Evolutionary conservation across 495 filamentous ascomycete genomes (phyloP).

Genomic region (Podospora bellae-mahoneyi): DNA sequence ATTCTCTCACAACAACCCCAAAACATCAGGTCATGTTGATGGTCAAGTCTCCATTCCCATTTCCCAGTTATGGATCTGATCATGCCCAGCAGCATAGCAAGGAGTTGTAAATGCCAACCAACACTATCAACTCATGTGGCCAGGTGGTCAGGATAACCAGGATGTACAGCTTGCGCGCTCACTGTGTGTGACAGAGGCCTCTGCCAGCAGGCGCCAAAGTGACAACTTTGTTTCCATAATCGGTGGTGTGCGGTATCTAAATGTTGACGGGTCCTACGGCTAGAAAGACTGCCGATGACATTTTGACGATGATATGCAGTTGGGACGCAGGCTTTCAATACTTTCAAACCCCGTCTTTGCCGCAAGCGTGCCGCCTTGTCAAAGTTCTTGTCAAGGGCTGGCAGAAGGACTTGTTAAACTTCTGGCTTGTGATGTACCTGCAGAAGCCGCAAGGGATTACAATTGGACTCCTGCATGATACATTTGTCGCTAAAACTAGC

Average conservation of each 20-base stretch:
- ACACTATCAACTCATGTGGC: neutral
- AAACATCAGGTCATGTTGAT: neutral
- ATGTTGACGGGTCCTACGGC: neutral
- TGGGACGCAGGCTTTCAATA: neutral
- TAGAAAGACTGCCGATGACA: neutral
- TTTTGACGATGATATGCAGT: neutral
- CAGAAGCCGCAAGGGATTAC: neutral
- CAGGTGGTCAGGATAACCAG: neutral
- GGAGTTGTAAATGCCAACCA: neutral
- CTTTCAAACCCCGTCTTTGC: neutral
- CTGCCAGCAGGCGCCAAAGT: neutral
- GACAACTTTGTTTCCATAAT: neutral
- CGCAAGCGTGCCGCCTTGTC: neutral
- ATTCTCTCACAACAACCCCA: neutral
- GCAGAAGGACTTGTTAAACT: neutral
- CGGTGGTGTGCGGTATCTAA: neutral
- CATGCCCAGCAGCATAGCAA: neutral
- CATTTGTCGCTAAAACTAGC: neutral
- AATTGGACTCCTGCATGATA: slow-evolving; percentile 10
- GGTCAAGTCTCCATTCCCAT: neutral
- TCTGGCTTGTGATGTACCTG: slow-evolving; percentile 8
- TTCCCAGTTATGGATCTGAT: neutral
- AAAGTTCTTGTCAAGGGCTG: neutral
- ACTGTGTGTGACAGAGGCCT: neutral
- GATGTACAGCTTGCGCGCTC: neutral